Evolutionary conservation across 495 filamentous ascomycete species (phyloP).

Genomic region (Tuber calosporum): DNA sequence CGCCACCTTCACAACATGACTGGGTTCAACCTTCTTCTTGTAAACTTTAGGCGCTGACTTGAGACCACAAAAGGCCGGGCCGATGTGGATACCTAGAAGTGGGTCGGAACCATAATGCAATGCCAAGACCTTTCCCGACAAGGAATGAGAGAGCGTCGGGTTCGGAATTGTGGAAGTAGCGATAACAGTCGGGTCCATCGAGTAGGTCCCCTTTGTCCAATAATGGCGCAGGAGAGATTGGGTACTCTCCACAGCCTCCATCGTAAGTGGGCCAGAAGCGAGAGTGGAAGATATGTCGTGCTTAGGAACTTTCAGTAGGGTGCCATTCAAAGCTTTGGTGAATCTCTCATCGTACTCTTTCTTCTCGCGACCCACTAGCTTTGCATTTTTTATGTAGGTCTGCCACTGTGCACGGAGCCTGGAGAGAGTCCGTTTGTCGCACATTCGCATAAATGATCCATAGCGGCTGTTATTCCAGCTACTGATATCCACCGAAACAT

Average conservation of each 20-base stretch:
- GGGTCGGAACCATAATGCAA: constrained; percentile 48
- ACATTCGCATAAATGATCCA: constrained; percentile 38
- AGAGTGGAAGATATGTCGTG: constrained; percentile 10
- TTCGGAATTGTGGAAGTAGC: constrained; percentile 39
- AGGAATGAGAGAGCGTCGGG: constrained; percentile 42
- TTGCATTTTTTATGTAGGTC: constrained; percentile 21
- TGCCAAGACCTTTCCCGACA: constrained; percentile 21
- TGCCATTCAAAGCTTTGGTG: constrained; percentile 11
- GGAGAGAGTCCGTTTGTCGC: constrained; percentile 36
- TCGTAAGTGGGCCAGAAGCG: constrained; percentile 32
- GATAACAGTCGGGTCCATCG: constrained; percentile 16
- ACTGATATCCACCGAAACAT: constrained; percentile 38
- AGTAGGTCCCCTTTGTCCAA: constrained; percentile 32
- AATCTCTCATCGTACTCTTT: constrained; percentile 21
- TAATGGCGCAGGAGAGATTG: constrained; percentile 15
- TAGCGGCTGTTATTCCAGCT: constrained; percentile 40
- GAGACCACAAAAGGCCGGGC: constrained; percentile 17
- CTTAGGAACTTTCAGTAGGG: background rate
- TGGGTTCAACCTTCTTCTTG: constrained; percentile 7
- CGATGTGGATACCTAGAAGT: constrained; percentile 46
- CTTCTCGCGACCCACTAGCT: constrained; percentile 15
- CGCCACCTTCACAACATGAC: constrained; percentile 16
- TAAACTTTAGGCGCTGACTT: constrained; percentile 8
- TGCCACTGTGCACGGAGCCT: constrained; percentile 31
- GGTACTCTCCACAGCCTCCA: constrained; percentile 2